Base-by-base conservation (phyloP, 169 alveolate genomes). In the Amoebophrya sp. region DNA sequence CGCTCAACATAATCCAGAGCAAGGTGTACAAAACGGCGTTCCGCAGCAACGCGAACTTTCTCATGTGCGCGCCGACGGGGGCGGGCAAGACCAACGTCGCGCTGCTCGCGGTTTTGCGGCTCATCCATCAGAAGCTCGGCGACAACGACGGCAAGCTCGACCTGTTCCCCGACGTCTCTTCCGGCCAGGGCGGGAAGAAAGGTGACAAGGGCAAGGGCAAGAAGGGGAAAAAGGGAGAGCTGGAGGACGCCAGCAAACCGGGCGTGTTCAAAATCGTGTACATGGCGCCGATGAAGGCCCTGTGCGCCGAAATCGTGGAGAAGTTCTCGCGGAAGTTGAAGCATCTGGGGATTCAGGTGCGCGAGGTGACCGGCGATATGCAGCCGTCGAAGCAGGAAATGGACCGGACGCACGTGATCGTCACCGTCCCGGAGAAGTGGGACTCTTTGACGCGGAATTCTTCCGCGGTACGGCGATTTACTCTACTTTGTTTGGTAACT, bases 341-440 rank as follows among this genome's bases (percentile, higher is more conserved):
- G 38, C 38, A 20, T 31, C 1, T 88, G 40, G 91, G 91, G 0
- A 34, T 90, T 7, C 48, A 26, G 5, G 92, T 89, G 40, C 38
- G 16, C 31, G 93, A 92, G 50, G 4, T 50, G 70, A 38, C 93
- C 0, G 94, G 92, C 23, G 94, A 93, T 48, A 48, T 69, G 40
- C 48, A 31, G 0, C 50, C 91, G 48, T 94, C 99, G 18, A 95
- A 98, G 50, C 94, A 94, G 88, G 98, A 98, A 92, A 95, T 98
- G 43, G 99, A 97, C 88, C 96, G 96, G 90, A 97, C 99, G 15
- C 99, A 99, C 91, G 95, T 99, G 38, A 97, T 99, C 50, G 99
- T 99, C 0, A 98, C 99, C 39, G 99, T 99, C 23, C 99, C 99
- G 0, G 99, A 99, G 93, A 99, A 99, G 95, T 98, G 99, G 99